Base-by-base conservation (phyloP, 495 filamentous ascomycete genomes). In the Staphylotrichum longicolle region DNA sequence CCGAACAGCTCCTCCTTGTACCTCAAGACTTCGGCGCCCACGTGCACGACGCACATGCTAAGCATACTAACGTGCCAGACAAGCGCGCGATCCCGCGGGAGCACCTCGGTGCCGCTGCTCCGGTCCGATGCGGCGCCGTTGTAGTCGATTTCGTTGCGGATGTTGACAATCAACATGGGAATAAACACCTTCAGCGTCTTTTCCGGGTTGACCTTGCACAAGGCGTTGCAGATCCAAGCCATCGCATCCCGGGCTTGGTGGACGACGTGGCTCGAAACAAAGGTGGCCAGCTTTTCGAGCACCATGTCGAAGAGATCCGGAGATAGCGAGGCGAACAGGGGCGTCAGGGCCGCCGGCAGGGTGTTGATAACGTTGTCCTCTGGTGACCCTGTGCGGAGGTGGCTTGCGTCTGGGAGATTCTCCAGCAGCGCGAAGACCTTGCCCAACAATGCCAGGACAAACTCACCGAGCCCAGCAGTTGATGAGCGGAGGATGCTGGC, bases 351-450 rank as follows among this genome's bases (percentile, higher is more conserved):
- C 2, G 93, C 91, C 27, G 94, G 94, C 46, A 99, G 78, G 0
- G 92, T 96, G 73, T 98, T 99, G 72, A 96, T 91, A 27, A 98
- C 91, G 62, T 93, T 96, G 67, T 99, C 94, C 74, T 99, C 94
- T 2, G 94, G 93, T 2, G 92, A 94, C 10, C 91, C 91, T 42
- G 90, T 92, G 58, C 92, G 86, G 37, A 96, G 84, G 44, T 91
- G 82, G 49, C 90, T 86, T 7, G 91, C 85, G 75, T 99, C 94
- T 7, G 94, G 94, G 9, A 99, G 80, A 65, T 99, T 99, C 70
- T 98, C 93, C 37, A 99, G 71, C 8, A 99, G 80, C 2, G 91
- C 96, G 73, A 99, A 99, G 7, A 99, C 90, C 64, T 93, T 90
- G 14, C 93, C 95, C 9, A 98, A 78, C 66, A 99, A 88, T 7